These are phyloP conservation scores for Fonsecaea erecta DNA, from an alignment of 2,329 filamentous ascomycete genomes.

Conservation along the genomic window DNA sequence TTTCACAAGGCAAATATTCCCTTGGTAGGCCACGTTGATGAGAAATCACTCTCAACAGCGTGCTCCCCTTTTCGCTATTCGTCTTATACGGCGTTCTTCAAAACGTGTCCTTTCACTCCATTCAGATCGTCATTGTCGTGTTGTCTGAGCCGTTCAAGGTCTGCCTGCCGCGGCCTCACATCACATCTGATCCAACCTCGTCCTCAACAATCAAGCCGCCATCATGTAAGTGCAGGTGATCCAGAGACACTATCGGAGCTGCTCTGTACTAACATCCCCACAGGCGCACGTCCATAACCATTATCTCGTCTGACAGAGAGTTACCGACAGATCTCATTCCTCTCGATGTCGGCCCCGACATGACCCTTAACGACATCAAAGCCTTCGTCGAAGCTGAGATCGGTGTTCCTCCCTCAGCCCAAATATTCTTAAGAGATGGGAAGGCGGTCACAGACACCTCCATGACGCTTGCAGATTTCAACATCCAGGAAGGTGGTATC, in stretches of 20 bases:
- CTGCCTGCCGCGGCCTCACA: background rate
- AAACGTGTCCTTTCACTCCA: background rate
- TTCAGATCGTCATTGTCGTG: background rate
- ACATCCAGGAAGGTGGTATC: constrained; percentile 89
- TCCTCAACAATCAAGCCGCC: background rate
- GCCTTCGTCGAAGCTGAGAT: constrained; percentile 86
- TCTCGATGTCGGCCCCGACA: constrained; percentile 79
- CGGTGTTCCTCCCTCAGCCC: constrained; percentile 69
- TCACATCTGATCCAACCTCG: background rate
- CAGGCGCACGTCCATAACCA: constrained; percentile 87
- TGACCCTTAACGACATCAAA: constrained; percentile 84
- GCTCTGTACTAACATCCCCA: constrained; percentile 19
- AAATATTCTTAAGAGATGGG: constrained; percentile 91
- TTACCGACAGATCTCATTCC: constrained; percentile 75
- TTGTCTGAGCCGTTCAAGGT: background rate
- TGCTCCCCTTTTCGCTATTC: background rate
- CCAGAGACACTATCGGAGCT: background rate
- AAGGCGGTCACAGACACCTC: constrained; percentile 74
- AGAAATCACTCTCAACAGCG: constrained; percentile 5
- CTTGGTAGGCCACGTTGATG: background rate
- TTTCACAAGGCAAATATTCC: constrained; percentile 11
- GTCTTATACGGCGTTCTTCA: background rate
- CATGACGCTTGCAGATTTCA: constrained; percentile 79
- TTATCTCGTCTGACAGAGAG: constrained; percentile 72
- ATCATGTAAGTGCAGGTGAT: constrained; percentile 22